Evolutionary conservation across 495 filamentous ascomycete genomes (phyloP), one percentile per base, ranked within the genome.

Genomic region (Bryoglossum gracile): DNA sequence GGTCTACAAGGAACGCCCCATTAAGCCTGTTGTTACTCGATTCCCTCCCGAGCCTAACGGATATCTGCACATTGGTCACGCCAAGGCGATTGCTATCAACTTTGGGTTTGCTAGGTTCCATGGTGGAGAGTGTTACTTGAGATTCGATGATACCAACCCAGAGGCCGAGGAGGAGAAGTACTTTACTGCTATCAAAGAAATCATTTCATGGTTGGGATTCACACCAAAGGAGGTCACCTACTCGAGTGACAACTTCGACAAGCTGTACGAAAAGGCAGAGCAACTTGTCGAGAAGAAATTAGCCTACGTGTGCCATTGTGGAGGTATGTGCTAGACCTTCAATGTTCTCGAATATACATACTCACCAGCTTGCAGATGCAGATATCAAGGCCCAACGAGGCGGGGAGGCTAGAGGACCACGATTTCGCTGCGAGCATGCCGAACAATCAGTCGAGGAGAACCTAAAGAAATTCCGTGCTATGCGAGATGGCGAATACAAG

Each of bases 61-160:
- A 47, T 85, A 74, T 64, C 77, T 94, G 11, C 90, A 94, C 59
- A 87, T 95, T 60, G 90, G 90, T 16, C 92, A 97, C 63, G 82
- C 81, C 54, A 97, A 97, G 69, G 92, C 92, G n/a, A 96, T 98
- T 65, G 81, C 87, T 0, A 77, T 97, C 58, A 98, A 97, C 68
- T 97, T 97, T 63, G 94, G 92, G 0, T 96, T 95, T 67, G 92
- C 92, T 9, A 80, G 77, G 55, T 81, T 83, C 59, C 84, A 95
- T 63, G 83, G 83, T 10, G 94, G 94, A 44, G 70, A 84, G 46
- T 72, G 72, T 60, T 68, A 70, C 57, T 55, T 69, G 43, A 48
- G 51, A 16, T 63, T 80, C 72, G 40, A 81, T 69, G 87, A 94
- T 54, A 91, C 87, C 9, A 94, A 94, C 62, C 87, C 87, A 1